Conservation (phyloP, 1,284 basidiomycete species). For the Moesziomyces parantarcticus region DNA sequence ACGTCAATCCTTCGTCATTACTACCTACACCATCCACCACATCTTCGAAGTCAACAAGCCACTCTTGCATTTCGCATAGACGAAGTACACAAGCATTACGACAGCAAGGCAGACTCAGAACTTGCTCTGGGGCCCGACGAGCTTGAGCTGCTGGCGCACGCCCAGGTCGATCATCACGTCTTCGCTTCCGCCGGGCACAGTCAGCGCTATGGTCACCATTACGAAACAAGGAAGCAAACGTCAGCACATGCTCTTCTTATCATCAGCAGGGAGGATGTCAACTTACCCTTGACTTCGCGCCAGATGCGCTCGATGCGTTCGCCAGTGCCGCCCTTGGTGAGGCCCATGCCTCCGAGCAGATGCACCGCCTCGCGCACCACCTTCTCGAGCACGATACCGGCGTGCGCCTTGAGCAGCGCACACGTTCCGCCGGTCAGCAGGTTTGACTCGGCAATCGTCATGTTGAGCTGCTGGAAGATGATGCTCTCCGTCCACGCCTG, state of each 20-base stretch:
- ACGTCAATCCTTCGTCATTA: too few relatives aligned
- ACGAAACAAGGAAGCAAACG: background rate
- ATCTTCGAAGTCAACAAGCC: too few relatives aligned
- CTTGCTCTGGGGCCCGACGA: constrained; percentile 45
- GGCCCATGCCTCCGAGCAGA: constrained; percentile 56
- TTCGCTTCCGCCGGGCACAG: constrained; percentile 56
- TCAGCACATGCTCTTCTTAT: background rate
- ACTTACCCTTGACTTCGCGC: constrained; percentile 53
- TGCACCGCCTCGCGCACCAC: constrained; percentile 51
- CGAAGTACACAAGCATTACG: background rate
- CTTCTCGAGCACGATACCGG: constrained; percentile 57
- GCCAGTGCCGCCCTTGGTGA: constrained; percentile 58
- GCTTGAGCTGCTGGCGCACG: constrained; percentile 57
- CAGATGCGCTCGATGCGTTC: constrained; percentile 59
- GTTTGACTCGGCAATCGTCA: constrained; percentile 48
- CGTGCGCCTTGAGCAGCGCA: constrained; percentile 59
- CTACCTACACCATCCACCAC: too few relatives aligned
- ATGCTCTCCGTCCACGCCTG: constrained; percentile 55
- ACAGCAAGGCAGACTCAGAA: constrained; percentile 20
- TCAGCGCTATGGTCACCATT: constrained; percentile 12
- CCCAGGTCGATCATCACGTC: constrained; percentile 59
- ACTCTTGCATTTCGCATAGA: too few relatives aligned
- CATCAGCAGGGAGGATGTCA: background rate
- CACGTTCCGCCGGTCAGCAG: constrained; percentile 53
- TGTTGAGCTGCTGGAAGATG: constrained; percentile 50